These are phyloP conservation scores for Penicillium diatomitis DNA, from an alignment of 495 filamentous ascomycete species.

Conservation along the genomic window DNA sequence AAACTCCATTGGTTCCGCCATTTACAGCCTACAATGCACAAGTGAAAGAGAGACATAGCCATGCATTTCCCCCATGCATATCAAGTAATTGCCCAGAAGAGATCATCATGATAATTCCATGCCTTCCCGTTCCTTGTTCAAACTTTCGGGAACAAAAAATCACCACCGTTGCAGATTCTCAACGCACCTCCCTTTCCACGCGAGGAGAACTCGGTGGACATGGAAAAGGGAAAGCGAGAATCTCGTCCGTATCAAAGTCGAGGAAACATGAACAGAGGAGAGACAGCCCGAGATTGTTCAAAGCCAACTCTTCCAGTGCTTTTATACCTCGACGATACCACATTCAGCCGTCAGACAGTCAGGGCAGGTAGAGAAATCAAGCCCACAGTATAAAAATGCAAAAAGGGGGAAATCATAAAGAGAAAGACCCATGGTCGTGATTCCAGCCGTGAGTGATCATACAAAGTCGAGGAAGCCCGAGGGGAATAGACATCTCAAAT, in stretches of 20 bases:
- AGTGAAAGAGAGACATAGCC: constrained; percentile 6
- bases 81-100: constrained; percentile 14
- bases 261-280: no score
- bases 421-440: constrained; percentile 18
- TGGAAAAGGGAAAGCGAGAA: constrained; percentile 6
- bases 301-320: no score
- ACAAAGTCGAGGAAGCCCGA: constrained; percentile 12
- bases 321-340: no score
- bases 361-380: not conserved
- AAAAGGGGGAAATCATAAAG: constrained; percentile 1
- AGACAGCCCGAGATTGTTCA: no score
- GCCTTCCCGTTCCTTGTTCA: constrained; percentile 10
- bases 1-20: no score
- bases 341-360: not conserved
- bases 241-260: no score
- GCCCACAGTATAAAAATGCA: constrained; percentile 2
- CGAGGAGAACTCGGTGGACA: constrained; percentile 10
- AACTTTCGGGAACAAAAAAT: constrained; percentile 20
- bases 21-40: not conserved
- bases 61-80: constrained; percentile 15
- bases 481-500: constrained; percentile 18
- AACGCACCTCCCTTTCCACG: constrained; percentile 7
- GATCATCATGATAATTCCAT: constrained; percentile 10
- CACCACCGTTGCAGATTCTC: constrained; percentile 12
- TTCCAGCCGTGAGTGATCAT: constrained; percentile 21